Base-by-base conservation (phyloP, 768 basidiomycete species). In the Mycena belliarum region DNA sequence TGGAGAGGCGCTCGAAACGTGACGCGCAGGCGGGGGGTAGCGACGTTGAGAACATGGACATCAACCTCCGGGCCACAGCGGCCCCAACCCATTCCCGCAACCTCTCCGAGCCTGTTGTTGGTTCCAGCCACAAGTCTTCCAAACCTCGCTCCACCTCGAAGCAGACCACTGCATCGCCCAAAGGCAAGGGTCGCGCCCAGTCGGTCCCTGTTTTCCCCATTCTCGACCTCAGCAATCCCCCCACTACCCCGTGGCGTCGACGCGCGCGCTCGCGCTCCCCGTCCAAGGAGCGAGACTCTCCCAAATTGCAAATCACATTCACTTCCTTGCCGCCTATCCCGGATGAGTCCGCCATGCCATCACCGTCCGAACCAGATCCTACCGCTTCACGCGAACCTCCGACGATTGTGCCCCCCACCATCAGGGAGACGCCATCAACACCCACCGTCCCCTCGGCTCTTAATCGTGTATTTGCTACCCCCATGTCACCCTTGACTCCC, bases 401-500 rank as follows among this genome's bases (percentile, higher is more conserved):
- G 32, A 24, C 53, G 24, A 44, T 50, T 10, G 26, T 35, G 4
- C 38, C 55, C 37, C 48, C 57, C 20, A 21, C 42, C 48, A 45
- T 61, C 24, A 14, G 64, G 25, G 59, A 66, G 41, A 53, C 59
- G 24, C 66, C 69, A 11, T 51, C 63, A 8, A 72, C 73, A 7
- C 72, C 72, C 24, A 26, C 53, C 26, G 50, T 48, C 41, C 38
- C 61, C 10, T 49, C 28, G 4, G 54, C 47, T 15, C 52, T 49
- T 26, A 35, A 43, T 23, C 44, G 47, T 37, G 52, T 55, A 7
- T 52, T 58, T 46, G 55, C 57, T 16, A 64, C 68, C 5, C 69
- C 75, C 11, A 66, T 74, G 56, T 80, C 79, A 1, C 78, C 78
- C 18, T 70, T 86, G 33, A 83, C 84, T 8, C 83, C 84, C 8